Evolutionary conservation across 371 early-diverging fungal species (phyloP), one percentile per base, ranked within the genome.

Genomic region (Rhizopus delemar): DNA sequence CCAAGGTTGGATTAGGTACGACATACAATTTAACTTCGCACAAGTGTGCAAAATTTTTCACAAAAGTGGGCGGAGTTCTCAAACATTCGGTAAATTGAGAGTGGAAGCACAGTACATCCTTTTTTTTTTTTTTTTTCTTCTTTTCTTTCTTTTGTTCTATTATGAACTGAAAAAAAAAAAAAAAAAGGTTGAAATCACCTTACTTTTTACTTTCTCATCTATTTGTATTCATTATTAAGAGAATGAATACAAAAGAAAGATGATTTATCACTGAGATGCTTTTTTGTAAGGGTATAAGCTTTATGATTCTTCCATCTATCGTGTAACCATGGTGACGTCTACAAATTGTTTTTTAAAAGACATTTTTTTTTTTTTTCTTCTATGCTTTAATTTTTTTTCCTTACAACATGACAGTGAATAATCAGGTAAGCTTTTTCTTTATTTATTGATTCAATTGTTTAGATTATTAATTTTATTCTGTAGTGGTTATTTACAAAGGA

Each of bases 401-500:
- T 8, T 43, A 43, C 2, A 43, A 48, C 16, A 48, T 48, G 48
- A 8, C 48, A n/a, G 22, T 28, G 22, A 48, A 48, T 15, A 12
- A 16, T 48, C 48, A 48, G 48, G 48, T 48, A 48, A 48, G 29
- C 28, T 29, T 48, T 8, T 13, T 8, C 7, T 4, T 8, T n/a
- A 7, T 48, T 16, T 48, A 9, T 22, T 13, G 0, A 15, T 15
- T 2, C 7, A 22, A 48, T 29, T 48, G 43, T 15, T 9, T 9
- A 39, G 43, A 29, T 29, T 29, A 13, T 46, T 46, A 29, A 48
- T 12, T 8, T 48, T 48, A 28, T 8, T n/a, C 9, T 9, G 22
- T 83, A 90, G 73, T 90, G 90, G 90, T 70, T 74, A 56, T 90
- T 86, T 67, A 74, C 68, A 32, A 86, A 83, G 66, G 88, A 86